phyloP scores from a whole-genome alignment of 805 yeast species.

The Candida maris region DNA sequence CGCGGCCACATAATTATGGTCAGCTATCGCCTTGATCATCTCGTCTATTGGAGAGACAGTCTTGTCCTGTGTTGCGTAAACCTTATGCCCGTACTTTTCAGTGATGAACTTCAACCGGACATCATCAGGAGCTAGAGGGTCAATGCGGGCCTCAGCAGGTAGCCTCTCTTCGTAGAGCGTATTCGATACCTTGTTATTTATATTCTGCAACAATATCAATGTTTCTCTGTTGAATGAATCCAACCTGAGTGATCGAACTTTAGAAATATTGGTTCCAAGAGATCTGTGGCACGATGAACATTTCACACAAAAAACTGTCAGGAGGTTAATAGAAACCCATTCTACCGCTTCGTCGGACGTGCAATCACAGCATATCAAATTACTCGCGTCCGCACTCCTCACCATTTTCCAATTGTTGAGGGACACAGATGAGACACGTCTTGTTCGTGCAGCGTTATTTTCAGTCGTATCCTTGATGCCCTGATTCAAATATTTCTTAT shows the following conservation, averaged over 20 bases:
- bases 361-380: conserved; percentile 77
- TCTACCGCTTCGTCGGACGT: conserved; percentile 62
- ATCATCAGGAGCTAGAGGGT: conserved; percentile 36
- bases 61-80: conserved; percentile 33
- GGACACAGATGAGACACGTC: conserved; percentile 35
- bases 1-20: conserved; percentile 44
- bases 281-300: conserved; percentile 90
- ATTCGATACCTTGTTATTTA: conserved; percentile 56
- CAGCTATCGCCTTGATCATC: conserved; percentile 51
- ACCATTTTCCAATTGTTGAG: conserved; percentile 35
- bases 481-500: neutral
- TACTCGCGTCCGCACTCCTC: conserved; percentile 46
- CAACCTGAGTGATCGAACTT: conserved; percentile 70
- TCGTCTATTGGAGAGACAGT: conserved; percentile 21
- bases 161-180: conserved; percentile 52
- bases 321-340: conserved; percentile 78
- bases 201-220: conserved; percentile 46
- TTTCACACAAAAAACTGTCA: conserved; percentile 72
- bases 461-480: neutral
- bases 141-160: conserved; percentile 24
- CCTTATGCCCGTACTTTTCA: conserved; percentile 58
- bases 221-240: conserved; percentile 67
- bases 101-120: conserved; percentile 57
- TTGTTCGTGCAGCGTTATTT: conserved; percentile 15
- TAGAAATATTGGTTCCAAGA: conserved; percentile 77